These are phyloP conservation scores for Monotropa hypopitys DNA, from an alignment of 179 eudicot species.

Conservation along the genomic window DNA sequence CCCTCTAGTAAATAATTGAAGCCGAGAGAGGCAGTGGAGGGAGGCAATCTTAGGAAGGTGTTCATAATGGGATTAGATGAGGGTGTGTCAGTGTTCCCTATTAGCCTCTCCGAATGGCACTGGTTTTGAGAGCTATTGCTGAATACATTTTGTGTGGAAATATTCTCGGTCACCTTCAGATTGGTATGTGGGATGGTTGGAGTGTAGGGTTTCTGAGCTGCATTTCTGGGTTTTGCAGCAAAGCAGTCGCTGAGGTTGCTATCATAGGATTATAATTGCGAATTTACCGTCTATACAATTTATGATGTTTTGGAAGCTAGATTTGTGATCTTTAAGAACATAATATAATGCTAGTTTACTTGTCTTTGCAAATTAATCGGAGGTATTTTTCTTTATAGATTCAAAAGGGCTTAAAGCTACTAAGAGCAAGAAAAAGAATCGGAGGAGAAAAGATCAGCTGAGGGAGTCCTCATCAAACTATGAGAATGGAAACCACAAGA, in stretches of 20 bases:
- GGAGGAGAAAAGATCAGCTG: conserved; percentile 46
- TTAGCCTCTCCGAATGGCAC: neutral
- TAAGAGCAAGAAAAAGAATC: conserved; percentile 58
- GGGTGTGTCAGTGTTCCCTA: neutral
- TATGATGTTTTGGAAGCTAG: neutral
- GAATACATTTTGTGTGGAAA: neutral
- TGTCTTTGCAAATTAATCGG: neutral
- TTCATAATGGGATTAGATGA: neutral
- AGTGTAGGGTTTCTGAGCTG: neutral
- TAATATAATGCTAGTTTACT: neutral
- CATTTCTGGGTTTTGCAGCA: neutral
- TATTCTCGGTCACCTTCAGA: too few species aligned
- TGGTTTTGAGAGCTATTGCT: neutral
- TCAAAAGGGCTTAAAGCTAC: conserved; percentile 36
- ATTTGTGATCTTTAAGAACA: neutral
- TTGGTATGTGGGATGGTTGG: neutral
- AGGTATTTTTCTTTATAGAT: conserved; percentile 17
- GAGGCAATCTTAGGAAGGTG: neutral
- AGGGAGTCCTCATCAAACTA: conserved; percentile 24
- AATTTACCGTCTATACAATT: too few species aligned
- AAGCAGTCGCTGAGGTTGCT: neutral
- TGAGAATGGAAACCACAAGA: conserved; percentile 27
- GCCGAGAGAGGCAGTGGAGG: neutral
- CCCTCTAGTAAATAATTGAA: too few species aligned
- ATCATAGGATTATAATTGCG: neutral